phyloP scores from a whole-genome alignment of 306 rosid species.

The Sindora glabra region DNA sequence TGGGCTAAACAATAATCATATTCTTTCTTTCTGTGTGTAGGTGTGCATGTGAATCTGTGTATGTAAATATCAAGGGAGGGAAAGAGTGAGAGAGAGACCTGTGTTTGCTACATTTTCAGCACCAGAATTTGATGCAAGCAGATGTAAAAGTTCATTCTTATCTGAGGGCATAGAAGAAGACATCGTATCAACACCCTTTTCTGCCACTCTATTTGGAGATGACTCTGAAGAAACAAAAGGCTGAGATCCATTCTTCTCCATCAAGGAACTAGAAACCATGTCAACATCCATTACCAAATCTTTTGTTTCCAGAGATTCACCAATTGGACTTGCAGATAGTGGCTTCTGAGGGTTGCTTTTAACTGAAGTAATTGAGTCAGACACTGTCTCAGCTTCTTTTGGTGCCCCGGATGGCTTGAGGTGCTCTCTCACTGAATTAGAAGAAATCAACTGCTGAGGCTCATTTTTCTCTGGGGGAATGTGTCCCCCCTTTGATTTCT shows the following conservation, averaged over 20 bases:
- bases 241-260: constrained; percentile 23
- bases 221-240: constrained; percentile 11
- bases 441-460: constrained; percentile 25
- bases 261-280: constrained; percentile 30
- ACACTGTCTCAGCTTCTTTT: constrained; percentile 19
- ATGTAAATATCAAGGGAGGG: too few relatives aligned
- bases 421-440: constrained; percentile 26
- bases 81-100: constrained; percentile 22
- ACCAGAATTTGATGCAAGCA: constrained; percentile 28
- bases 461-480: constrained; percentile 35
- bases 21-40: not conserved
- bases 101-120: constrained; percentile 35
- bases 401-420: constrained; percentile 25
- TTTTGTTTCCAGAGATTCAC: constrained; percentile 25
- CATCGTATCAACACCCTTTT: constrained; percentile 24
- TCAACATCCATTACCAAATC: constrained; percentile 40
- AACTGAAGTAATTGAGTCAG: constrained; percentile 25
- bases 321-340: constrained; percentile 18
- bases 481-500: constrained; percentile 27
- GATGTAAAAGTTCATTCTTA: constrained; percentile 29
- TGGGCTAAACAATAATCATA: too few relatives aligned
- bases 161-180: constrained; percentile 25
- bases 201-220: constrained; percentile 25
- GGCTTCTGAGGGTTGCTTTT: constrained; percentile 13
- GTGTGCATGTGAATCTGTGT: too few relatives aligned